Conservation (phyloP, 257 asterid species). For the Solanum sparsipilum region DNA sequence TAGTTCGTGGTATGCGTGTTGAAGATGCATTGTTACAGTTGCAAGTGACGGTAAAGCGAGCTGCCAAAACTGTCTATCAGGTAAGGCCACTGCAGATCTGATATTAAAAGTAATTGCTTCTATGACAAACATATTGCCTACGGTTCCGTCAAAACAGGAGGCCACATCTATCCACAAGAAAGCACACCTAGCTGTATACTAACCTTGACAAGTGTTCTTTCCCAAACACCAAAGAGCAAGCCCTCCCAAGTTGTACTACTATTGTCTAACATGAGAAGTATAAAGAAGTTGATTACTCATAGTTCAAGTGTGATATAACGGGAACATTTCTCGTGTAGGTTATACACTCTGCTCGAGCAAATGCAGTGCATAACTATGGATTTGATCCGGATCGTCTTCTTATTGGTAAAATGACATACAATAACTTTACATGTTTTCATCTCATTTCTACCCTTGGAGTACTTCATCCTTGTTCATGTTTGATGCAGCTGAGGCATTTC, state of each 20-base stretch:
- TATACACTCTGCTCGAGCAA: conserved; percentile 89
- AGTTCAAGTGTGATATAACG: neutral
- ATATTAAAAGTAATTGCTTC: neutral
- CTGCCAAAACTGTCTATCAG: conserved; percentile 94
- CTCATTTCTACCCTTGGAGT: neutral
- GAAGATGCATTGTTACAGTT: conserved; percentile 94
- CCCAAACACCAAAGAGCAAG: neutral
- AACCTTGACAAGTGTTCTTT: neutral
- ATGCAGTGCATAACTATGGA: conserved; percentile 77
- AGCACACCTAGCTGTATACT: neutral
- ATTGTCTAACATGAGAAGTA: neutral
- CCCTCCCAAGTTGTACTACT: neutral
- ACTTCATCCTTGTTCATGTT: neutral
- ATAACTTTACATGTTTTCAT: neutral
- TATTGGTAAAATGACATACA: conserved; percentile 43
- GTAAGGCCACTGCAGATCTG: conserved; percentile 17
- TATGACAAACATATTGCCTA: neutral
- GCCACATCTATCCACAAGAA: neutral
- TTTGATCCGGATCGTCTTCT: conserved; percentile 73
- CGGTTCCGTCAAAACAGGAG: neutral
- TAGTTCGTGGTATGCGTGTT: conserved; percentile 97
- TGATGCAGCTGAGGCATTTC: conserved; percentile 78
- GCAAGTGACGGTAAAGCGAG: conserved; percentile 86
- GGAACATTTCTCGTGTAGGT: conserved; percentile 35
- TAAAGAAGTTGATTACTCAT: neutral